Base-by-base conservation (phyloP, 257 asterid genomes). In the Lycium barbarum region DNA sequence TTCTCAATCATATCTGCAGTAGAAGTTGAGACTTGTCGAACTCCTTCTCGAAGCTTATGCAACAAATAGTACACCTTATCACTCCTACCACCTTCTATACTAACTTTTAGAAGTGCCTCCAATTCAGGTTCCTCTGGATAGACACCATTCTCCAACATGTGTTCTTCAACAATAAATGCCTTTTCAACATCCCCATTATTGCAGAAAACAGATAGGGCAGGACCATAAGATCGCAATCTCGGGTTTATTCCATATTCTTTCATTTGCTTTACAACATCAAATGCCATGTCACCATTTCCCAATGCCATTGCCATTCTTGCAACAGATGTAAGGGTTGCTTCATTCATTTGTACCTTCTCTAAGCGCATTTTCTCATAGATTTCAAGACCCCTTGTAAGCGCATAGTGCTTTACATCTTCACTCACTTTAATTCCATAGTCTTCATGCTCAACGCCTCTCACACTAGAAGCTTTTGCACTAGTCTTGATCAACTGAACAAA, bases 271-370 rank as follows among this genome's bases (percentile, higher is more conserved):
- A 94, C 97, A 79, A 90, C 81, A 86, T 91, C 89, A 86, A 95
- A 91, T 20, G 98, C 97, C 96, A 90, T 87, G 9, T 92, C 94
- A 36, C 98, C 98, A 84, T 95, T 94, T 9, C 93, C 94, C 53
- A 91, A 83, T 65, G 97, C 91, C 93, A 92, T 90, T 9, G 98
- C 95, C 95, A 95, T 91, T 89, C 98, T 92, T 1, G 98, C 98
- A 63, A 94, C 93, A 17, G 96, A 92, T 7, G 98, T 95, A 26
- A 94, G 88, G 20, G 91, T 93, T 8, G 98, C 97, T 88, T 95
- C 98, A 82, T 94, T 94, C 94, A 93, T 91, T 10, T 89, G 90
- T 66, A 93, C 91, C 14, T 95, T 90, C 59, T 94, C 94, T 76
- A 51, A 67, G n/a, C 85, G 87, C 96, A 93, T 93, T 59, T 84